phyloP scores from a whole-genome alignment of 768 basidiomycete genomes.

The Russula earlei region DNA sequence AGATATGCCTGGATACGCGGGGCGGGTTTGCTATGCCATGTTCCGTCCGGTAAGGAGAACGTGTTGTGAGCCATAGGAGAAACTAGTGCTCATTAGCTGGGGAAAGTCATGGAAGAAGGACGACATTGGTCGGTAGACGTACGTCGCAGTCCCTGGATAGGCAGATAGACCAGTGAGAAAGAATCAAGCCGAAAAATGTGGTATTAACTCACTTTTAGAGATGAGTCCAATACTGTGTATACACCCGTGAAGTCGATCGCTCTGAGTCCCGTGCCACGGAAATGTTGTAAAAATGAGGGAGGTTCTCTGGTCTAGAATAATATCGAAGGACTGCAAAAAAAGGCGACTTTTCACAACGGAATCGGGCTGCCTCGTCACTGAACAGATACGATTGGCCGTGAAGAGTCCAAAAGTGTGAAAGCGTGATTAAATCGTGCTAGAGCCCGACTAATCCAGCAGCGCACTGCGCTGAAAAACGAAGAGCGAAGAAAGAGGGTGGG shows the following conservation, averaged over 20 bases:
- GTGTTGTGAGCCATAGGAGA: no score
- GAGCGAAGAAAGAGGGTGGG: neutral
- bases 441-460: neutral
- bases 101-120: no score
- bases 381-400: neutral
- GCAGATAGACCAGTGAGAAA: no score
- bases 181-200: neutral
- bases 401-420: neutral
- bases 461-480: slow-evolving; percentile 6
- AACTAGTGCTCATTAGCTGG: no score
- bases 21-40: no score
- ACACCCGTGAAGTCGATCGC: neutral
- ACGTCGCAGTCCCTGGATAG: no score
- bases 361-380: neutral
- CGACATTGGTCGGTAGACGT: neutral
- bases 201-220: neutral
- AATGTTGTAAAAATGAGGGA: neutral
- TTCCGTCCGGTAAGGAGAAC: no score
- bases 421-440: neutral
- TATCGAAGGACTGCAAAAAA: neutral
- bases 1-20: neutral
- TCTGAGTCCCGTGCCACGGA: neutral
- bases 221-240: neutral
- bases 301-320: neutral
- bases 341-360: neutral